phyloP scores from a whole-genome alignment of 2,329 filamentous ascomycete species.

The Exserohilum turcica region DNA sequence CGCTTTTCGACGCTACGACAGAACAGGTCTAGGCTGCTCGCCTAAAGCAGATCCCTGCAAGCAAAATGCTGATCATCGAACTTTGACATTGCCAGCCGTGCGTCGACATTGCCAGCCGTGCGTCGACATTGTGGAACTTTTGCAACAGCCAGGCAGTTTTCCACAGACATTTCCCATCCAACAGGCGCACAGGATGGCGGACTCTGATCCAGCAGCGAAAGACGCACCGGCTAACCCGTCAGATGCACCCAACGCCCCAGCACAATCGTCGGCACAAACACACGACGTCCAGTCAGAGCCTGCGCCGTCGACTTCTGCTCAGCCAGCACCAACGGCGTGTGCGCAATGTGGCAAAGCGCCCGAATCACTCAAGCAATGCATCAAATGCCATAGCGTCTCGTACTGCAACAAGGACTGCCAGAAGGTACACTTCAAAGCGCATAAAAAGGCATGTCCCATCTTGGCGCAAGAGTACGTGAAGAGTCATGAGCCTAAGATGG shows the following conservation, averaged over 20 bases:
- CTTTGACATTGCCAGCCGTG: slow-evolving; percentile 4
- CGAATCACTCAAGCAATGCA: slow-evolving; percentile 43
- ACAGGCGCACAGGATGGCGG: not conserved
- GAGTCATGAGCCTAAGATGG: slow-evolving; percentile 48
- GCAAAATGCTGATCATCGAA: slow-evolving; percentile 11
- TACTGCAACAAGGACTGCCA: slow-evolving; percentile 52
- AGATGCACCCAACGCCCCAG: not conserved
- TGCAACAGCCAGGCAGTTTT: not conserved
- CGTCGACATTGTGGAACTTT: slow-evolving; percentile 1
- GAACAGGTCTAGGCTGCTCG: not conserved
- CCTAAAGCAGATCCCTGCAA: slow-evolving; percentile 2
- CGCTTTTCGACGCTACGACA: not conserved
- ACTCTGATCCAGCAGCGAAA: not conserved
- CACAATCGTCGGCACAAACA: not conserved
- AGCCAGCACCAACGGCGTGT: slow-evolving; percentile 19
- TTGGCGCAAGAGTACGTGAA: slow-evolving; percentile 49
- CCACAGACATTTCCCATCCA: not conserved
- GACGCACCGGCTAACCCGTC: not conserved
- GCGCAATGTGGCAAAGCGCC: slow-evolving; percentile 31
- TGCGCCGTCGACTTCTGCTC: slow-evolving; percentile 20
- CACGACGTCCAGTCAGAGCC: not conserved
- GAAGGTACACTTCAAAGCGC: slow-evolving; percentile 47
- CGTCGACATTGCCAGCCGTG: slow-evolving; percentile 1
- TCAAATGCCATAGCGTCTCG: slow-evolving; percentile 46
- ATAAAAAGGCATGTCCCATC: slow-evolving; percentile 49